A percentile compares a stretch with the other conserved stretches of the same genome.
These are phyloP conservation scores for Aureobasidium zeae DNA, from an alignment of 2,329 filamentous ascomycete genomes.

Conservation along the genomic window DNA sequence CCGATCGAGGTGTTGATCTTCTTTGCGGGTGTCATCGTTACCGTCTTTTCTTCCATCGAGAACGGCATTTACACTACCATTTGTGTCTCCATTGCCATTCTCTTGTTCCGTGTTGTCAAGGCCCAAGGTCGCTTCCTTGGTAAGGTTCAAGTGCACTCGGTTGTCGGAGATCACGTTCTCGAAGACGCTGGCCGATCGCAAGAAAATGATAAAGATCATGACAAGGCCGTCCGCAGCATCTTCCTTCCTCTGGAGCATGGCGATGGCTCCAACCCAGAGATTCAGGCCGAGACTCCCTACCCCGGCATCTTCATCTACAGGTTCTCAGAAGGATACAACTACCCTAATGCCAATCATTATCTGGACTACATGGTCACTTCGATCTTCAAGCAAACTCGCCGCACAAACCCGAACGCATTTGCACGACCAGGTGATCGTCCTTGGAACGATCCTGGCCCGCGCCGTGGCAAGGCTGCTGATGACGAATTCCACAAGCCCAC, in stretches of 20 bases:
- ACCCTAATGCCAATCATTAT: conserved; percentile 84
- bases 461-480: conserved; percentile 33
- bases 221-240: conserved; percentile 57
- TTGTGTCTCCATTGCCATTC: conserved; percentile 61
- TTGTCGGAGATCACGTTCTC: conserved; percentile 65
- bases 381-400: conserved; percentile 55
- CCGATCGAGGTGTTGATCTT: conserved; percentile 88
- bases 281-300: conserved; percentile 71
- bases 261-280: conserved; percentile 83
- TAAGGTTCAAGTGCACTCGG: conserved; percentile 71
- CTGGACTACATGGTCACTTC: conserved; percentile 54
- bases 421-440: conserved; percentile 59
- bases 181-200: conserved; percentile 47
- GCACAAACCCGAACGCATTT: conserved; percentile 62
- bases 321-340: conserved; percentile 91
- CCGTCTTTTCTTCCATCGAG: conserved; percentile 80
- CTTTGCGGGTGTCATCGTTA: conserved; percentile 84
- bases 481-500: conserved; percentile 50
- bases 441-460: conserved; percentile 87
- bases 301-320: conserved; percentile 94
- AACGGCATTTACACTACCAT: conserved; percentile 88
- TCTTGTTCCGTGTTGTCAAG: conserved; percentile 76
- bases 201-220: conserved; percentile 14
- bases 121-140: conserved; percentile 78
- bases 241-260: conserved; percentile 79